phyloP scores from a whole-genome alignment of 768 basidiomycete genomes.

The Rhodotorula paludigena region DNA sequence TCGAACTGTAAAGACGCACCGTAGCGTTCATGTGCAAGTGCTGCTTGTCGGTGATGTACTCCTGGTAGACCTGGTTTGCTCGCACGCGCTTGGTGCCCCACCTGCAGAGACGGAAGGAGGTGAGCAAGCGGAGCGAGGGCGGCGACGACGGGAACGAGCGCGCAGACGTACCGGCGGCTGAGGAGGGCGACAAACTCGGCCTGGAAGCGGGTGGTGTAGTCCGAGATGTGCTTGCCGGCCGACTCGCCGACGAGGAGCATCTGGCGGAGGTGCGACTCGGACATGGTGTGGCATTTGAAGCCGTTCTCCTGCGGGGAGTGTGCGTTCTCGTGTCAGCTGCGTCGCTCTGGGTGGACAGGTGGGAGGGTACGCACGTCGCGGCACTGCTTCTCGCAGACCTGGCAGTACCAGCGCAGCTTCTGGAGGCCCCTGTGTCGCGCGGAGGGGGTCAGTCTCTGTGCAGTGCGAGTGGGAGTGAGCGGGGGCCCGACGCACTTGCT shows the following conservation, averaged over 20 bases:
- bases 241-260: slow-evolving; percentile 96
- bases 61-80: slow-evolving; percentile 94
- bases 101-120: slow-evolving; percentile 47
- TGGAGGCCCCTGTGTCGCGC: slow-evolving; percentile 65
- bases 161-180: slow-evolving; percentile 62
- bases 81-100: slow-evolving; percentile 92
- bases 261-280: slow-evolving; percentile 85
- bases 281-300: slow-evolving; percentile 88
- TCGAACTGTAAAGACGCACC: background rate
- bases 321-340: background rate
- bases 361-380: slow-evolving; percentile 47
- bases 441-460: background rate
- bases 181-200: slow-evolving; percentile 85
- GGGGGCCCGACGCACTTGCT: slow-evolving; percentile 8
- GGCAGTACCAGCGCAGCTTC: slow-evolving; percentile 94
- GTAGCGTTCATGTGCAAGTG: slow-evolving; percentile 99
- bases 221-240: slow-evolving; percentile 83
- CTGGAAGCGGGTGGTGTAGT: slow-evolving; percentile 84
- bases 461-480: background rate
- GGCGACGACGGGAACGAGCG: background rate
- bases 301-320: slow-evolving; percentile 77
- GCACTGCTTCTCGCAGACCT: slow-evolving; percentile 98
- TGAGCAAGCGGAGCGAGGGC: no score
- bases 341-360: background rate
- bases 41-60: slow-evolving; percentile 86